phyloP scores from a whole-genome alignment of 73 alveolate genomes.

The Uronychia setigera region DNA sequence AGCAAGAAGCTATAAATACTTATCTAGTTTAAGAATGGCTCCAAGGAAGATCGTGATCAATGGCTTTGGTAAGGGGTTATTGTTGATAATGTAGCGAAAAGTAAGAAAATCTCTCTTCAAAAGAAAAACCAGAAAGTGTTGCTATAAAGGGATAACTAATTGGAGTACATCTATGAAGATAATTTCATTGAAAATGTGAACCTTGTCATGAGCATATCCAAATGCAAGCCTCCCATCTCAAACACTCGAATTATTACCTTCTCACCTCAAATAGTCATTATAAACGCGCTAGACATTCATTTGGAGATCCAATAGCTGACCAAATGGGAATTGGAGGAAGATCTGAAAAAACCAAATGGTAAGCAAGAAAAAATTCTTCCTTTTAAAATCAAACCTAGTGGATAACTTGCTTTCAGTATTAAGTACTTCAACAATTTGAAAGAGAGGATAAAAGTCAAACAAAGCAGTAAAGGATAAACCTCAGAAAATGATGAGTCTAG shows the following conservation, averaged over 20 bases:
- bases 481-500: background rate
- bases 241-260: background rate
- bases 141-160: background rate
- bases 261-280: background rate
- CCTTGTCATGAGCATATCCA: background rate
- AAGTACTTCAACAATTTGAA: too few species aligned
- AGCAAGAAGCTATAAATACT: background rate
- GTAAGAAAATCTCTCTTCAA: background rate
- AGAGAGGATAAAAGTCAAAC: too few species aligned
- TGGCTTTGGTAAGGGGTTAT: background rate
- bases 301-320: background rate
- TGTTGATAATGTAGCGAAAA: background rate
- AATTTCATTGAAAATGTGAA: background rate
- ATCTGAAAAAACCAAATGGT: too few species aligned
- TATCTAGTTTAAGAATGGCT: background rate
- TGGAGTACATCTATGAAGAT: background rate
- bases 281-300: background rate
- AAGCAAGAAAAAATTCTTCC: background rate
- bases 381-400: background rate
- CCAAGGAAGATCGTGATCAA: too few species aligned
- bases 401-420: too few species aligned
- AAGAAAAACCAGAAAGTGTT: background rate
- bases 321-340: background rate
- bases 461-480: background rate
- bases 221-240: background rate